Conservation (phyloP, 75 land plant species). For the Pinus taeda region DNA sequence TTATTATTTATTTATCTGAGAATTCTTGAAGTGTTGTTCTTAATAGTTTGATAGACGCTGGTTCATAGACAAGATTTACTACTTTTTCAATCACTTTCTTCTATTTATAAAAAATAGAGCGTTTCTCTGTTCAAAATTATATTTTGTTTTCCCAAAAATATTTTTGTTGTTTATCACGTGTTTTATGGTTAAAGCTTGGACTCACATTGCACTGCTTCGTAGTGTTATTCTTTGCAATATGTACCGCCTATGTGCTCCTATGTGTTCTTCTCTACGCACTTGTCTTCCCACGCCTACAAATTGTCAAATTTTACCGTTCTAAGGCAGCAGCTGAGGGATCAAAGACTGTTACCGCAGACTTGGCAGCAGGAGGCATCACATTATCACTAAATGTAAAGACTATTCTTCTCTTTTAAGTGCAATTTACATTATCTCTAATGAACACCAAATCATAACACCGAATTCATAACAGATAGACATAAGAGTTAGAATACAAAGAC, state of each 20-base stretch:
- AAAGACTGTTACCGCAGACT: conserved; percentile 77
- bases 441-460: too few relatives aligned
- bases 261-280: conserved; percentile 79
- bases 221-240: conserved; percentile 63
- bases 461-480: not conserved
- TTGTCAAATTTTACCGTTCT: conserved; percentile 73
- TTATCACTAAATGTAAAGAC: not conserved
- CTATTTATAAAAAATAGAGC: too few relatives aligned
- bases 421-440: too few relatives aligned
- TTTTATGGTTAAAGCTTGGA: not conserved
- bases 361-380: conserved; percentile 71
- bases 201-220: conserved; percentile 4
- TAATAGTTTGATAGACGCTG: not conserved
- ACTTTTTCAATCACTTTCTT: not conserved
- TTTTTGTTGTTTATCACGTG: not conserved
- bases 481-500: not conserved
- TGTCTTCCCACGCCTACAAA: conserved; percentile 63
- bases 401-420: too few relatives aligned
- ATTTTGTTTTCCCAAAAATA: not conserved
- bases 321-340: conserved; percentile 91
- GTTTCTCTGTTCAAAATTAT: too few relatives aligned
- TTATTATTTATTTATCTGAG: too few relatives aligned
- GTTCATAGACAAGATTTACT: conserved; percentile 2
- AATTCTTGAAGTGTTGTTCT: not conserved
- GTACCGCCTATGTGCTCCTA: conserved; percentile 52